Evolutionary conservation across 768 basidiomycete genomes (phyloP), one percentile per base, ranked within the genome.

Genomic region (Harrya chromipes): DNA sequence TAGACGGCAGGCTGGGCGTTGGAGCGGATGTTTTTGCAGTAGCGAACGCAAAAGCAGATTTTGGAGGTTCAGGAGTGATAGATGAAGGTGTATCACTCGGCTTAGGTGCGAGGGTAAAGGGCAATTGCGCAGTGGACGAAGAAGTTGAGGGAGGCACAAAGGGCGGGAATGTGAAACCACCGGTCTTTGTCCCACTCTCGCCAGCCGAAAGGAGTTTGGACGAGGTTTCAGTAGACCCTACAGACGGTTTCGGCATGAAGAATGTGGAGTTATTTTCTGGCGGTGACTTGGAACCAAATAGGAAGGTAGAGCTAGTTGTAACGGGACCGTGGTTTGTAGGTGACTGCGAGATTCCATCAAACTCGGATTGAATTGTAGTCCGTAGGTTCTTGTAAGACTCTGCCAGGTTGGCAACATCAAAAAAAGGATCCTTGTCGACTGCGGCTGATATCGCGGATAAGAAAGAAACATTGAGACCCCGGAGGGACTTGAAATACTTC

Each of bases 381-480:
- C 88, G 80, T 20, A 81, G 60, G 16, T 69, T 70, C 59, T 74
- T 82, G 67, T 90, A 90, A 37, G 74, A 74, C 50, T 82, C 78
- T 9, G 85, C 56, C 6, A 84, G 50, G 26, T 70, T 63, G n/a
- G 76, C 68, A 11, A 87, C 61, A 53, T 90, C 84, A n/a, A 69
- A 63, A 62, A 89, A 90, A 2, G 87, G 84, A 66, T 90, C 87
- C 14, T 76, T 70, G 42, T 85, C 79, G 19, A 87, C 71, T 19
- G 80, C 77, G 50, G 78, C 76, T 26, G 78, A 72, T 46, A 87
- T 63, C 13, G 79, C 75, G n/a, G 76, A 70, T 20, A 85, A 62
- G 52, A 90, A 72, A 3, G 85, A 86, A 29, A 77, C 67, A 59
- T 90, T 90, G 36, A 90, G 74, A 13, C 87, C 87, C 31, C 88